Conservation (phyloP, 495 filamentous ascomycete species). For the Coniosporium apollinis region DNA sequence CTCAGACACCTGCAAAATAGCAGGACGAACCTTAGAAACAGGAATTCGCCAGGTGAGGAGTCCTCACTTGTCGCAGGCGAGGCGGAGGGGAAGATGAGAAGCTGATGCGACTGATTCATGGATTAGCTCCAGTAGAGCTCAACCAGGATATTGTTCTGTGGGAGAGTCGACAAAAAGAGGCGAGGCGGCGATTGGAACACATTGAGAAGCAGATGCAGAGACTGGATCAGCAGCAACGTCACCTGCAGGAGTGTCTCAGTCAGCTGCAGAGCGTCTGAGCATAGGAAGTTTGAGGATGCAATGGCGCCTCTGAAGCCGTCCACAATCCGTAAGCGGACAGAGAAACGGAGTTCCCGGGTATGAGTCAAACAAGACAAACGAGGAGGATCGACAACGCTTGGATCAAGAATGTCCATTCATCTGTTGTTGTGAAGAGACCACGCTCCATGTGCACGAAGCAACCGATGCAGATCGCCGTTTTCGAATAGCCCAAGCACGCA, state of each 20-base stretch:
- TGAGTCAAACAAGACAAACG: too few relatives aligned
- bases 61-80: background rate
- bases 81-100: background rate
- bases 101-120: background rate
- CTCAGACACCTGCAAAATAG: background rate
- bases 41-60: background rate
- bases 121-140: background rate
- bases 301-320: too few relatives aligned
- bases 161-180: background rate
- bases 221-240: background rate
- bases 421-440: too few relatives aligned
- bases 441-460: too few relatives aligned
- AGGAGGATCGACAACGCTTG: too few relatives aligned
- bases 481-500: slow-evolving; percentile 11
- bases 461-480: slow-evolving; percentile 14
- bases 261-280: background rate
- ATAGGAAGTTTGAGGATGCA: too few relatives aligned
- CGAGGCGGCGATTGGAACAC: background rate
- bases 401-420: too few relatives aligned
- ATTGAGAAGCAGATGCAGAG: background rate
- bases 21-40: background rate
- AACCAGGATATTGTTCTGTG: background rate
- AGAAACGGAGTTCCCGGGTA: too few relatives aligned
- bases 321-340: too few relatives aligned
- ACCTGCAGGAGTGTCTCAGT: background rate